These are phyloP conservation scores for Sphagnum fallax DNA, from an alignment of 228 moss, liverwort and hornwort species.

Conservation along the genomic window DNA sequence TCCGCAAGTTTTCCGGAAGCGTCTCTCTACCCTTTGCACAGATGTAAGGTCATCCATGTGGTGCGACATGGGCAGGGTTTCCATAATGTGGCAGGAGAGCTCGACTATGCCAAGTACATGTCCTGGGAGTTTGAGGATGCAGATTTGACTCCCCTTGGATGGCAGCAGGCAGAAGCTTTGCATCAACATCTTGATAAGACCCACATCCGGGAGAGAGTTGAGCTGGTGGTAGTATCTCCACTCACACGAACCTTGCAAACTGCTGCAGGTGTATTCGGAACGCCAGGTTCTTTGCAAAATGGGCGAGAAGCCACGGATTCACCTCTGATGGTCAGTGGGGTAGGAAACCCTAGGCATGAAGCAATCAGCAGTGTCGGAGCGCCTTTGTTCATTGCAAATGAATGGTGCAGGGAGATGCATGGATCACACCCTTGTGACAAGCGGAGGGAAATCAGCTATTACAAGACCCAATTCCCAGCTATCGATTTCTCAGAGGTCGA, in stretches of 20 bases:
- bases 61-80: slow-evolving; percentile 85
- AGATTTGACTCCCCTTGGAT: slow-evolving; percentile 60
- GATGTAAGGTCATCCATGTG: slow-evolving; percentile 67
- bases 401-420: slow-evolving; percentile 64
- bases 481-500: slow-evolving; percentile 72
- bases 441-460: slow-evolving; percentile 40
- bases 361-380: slow-evolving; percentile 44
- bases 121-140: slow-evolving; percentile 61
- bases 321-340: slow-evolving; percentile 38
- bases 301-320: slow-evolving; percentile 24
- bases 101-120: slow-evolving; percentile 35
- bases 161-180: slow-evolving; percentile 59
- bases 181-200: slow-evolving; percentile 31
- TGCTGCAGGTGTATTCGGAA: slow-evolving; percentile 56
- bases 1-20: neutral
- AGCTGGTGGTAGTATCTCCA: slow-evolving; percentile 66
- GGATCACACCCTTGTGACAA: slow-evolving; percentile 75
- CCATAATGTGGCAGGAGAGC: slow-evolving; percentile 74
- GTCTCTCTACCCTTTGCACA: slow-evolving; percentile 35
- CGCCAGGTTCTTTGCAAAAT: slow-evolving; percentile 9
- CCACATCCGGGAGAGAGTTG: slow-evolving; percentile 29
- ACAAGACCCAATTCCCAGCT: slow-evolving; percentile 54
- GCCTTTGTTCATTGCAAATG: slow-evolving; percentile 54
- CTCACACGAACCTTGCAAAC: slow-evolving; percentile 58
- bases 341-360: slow-evolving; percentile 25